These are phyloP conservation scores for Aspergillus tubingensis DNA, from an alignment of 2,329 filamentous ascomycete species.

Conservation along the genomic window DNA sequence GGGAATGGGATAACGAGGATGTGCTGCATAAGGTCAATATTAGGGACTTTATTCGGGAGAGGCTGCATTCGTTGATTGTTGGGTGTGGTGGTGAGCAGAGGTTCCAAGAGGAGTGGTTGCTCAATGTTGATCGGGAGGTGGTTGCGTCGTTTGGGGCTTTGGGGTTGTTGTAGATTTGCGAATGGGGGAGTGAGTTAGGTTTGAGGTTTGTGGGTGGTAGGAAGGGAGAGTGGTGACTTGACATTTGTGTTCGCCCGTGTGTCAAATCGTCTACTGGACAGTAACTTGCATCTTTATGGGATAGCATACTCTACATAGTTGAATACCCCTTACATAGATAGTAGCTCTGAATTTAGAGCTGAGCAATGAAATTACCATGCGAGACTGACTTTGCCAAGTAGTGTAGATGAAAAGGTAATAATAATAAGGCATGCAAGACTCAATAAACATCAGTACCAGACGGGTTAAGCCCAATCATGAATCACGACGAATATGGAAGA, in stretches of 20 bases:
- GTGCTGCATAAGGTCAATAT: constrained; percentile 48
- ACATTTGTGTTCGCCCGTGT: too few relatives aligned
- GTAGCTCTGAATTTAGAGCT: neutral
- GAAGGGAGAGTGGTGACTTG: too few relatives aligned
- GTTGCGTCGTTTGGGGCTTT: constrained; percentile 43
- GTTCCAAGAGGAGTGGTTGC: constrained; percentile 46
- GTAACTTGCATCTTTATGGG: neutral
- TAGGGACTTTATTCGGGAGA: constrained; percentile 46
- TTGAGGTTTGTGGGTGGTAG: neutral
- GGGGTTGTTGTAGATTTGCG: constrained; percentile 31
- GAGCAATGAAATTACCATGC: neutral
- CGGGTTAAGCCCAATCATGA: neutral
- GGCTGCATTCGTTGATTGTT: constrained; percentile 42
- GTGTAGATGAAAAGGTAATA: neutral
- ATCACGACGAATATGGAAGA: neutral
- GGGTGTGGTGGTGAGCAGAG: constrained; percentile 44
- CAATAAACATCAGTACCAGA: neutral
- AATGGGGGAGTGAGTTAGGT: neutral
- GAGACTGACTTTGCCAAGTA: neutral
- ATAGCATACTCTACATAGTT: constrained; percentile 11
- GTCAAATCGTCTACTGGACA: neutral
- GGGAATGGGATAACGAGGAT: constrained; percentile 44
- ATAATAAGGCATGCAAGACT: neutral
- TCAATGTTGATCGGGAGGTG: constrained; percentile 48
- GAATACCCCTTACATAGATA: constrained; percentile 23